Conservation (phyloP, 2,329 filamentous ascomycete species). For the Beauveria scarabaeidicola region DNA sequence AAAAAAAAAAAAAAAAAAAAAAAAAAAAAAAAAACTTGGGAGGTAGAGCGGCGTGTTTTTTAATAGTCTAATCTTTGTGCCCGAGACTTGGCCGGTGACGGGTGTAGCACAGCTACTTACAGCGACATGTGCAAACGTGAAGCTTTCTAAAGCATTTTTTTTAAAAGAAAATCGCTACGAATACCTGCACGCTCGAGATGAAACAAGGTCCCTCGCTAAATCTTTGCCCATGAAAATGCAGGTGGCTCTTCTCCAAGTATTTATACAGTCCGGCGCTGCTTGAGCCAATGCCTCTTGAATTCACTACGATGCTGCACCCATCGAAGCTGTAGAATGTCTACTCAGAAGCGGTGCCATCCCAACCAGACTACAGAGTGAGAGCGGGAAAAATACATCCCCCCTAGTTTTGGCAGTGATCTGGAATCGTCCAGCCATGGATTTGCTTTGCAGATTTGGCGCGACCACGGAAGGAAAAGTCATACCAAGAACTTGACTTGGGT, state of each 20-base stretch:
- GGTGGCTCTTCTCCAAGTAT: background rate
- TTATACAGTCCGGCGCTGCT: background rate
- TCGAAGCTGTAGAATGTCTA: background rate
- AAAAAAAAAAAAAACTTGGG: too few relatives aligned
- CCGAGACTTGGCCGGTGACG: too few relatives aligned
- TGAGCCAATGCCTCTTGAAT: background rate
- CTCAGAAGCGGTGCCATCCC: background rate
- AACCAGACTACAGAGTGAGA: background rate
- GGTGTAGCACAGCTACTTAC: too few relatives aligned
- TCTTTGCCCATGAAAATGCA: background rate
- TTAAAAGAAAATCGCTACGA: slow-evolving; percentile 1
- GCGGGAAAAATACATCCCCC: slow-evolving; percentile 1
- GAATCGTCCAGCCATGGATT: background rate
- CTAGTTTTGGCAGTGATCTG: background rate
- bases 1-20: too few relatives aligned
- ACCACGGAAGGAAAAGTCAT: background rate
- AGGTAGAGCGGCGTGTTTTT: too few relatives aligned
- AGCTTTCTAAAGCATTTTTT: background rate
- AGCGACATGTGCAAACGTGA: background rate
- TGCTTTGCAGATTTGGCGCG: background rate
- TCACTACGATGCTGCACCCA: background rate
- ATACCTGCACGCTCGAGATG: background rate
- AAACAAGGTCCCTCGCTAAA: background rate
- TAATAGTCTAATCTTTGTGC: too few relatives aligned
- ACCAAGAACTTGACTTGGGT: background rate